Evolutionary conservation across 1,139 yeast species (phyloP), one percentile per base, ranked within the genome.

Genomic region (Taiozyma sp.): DNA sequence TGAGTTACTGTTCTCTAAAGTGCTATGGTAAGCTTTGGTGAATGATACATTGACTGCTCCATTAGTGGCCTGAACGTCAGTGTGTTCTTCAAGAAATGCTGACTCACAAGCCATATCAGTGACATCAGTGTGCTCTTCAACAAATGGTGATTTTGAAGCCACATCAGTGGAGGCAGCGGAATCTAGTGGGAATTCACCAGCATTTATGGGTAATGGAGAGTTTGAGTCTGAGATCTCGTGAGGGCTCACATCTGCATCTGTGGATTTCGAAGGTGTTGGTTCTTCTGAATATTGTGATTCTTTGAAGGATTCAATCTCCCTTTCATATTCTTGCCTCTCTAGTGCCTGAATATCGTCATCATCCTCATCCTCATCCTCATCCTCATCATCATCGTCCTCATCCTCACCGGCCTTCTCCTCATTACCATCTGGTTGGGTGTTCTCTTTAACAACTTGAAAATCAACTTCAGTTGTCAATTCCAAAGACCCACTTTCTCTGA

Each of bases 291-390:
- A 13, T 14, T 38, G 24, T 19, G 88, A 81, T 53, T 96, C 81
- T 24, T 92, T 80, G 65, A 93, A 86, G 48, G 92, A 97, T 53
- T 87, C 80, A 57, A 86, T 83, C 57, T 92, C 97, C 12, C 14
- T 16, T 19, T 38, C 41, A 8, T 38, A 38, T 27, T 45, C 47
- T 32, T 8, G 44, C 16, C 30, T 45, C 43, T 9, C 30, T 27
- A n/a, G 43, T 16, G 36, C 13, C 10, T 38, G 24, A 19, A 38
- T 38, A 4, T 38, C 41, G 19, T 38, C 41, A 19, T 22, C 23
- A 38, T 38, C 41, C 4, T 38, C 41, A 16, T 36, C 40, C 16
- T 16, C 40, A 13, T 34, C 16, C n/a, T 36, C 43, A 12, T 38
- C 36, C 8, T 16, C 23, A n/a, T 12, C 38, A 38, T 38, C 41